These are phyloP conservation scores for Nidularia sp. DNA, from an alignment of 768 basidiomycete genomes.

Conservation along the genomic window DNA sequence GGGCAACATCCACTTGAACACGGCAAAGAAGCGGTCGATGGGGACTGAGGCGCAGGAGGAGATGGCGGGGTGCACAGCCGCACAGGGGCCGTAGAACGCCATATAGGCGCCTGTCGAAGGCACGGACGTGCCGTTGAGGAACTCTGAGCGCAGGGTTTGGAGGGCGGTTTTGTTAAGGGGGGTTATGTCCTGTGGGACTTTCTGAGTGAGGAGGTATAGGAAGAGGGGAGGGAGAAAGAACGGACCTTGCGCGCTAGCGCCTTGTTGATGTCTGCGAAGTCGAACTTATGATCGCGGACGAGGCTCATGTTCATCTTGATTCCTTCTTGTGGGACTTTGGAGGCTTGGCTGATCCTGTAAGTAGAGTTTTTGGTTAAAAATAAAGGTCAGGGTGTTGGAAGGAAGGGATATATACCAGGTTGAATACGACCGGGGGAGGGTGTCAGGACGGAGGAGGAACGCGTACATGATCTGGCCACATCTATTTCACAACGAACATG, in stretches of 20 bases:
- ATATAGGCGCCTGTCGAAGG: conserved; percentile 25
- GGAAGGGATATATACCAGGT: conserved; percentile 48
- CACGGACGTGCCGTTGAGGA: conserved; percentile 25
- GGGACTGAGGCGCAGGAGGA: conserved; percentile 59
- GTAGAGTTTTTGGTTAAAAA: background rate
- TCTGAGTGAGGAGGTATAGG: background rate
- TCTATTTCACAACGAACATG: conserved; percentile 28
- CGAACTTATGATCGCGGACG: conserved; percentile 52
- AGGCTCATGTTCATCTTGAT: conserved; percentile 60
- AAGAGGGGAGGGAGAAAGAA: background rate
- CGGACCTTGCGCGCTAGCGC: conserved; percentile 47
- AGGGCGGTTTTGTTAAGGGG: conserved; percentile 46
- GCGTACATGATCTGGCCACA: conserved; percentile 86
- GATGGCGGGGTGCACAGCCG: conserved; percentile 71
- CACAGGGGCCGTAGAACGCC: conserved; percentile 59
- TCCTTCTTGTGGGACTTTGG: conserved; percentile 55
- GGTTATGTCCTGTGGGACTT: conserved; percentile 42
- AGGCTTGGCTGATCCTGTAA: conserved; percentile 66
- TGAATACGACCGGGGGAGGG: conserved; percentile 74
- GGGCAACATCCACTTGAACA: conserved; percentile 81
- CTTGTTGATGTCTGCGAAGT: conserved; percentile 52
- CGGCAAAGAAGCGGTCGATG: conserved; percentile 70
- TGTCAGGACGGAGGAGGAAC: conserved; percentile 75
- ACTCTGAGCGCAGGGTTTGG: conserved; percentile 31
- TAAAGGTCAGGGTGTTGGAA: background rate